Evolutionary conservation across 2,329 filamentous ascomycete genomes (phyloP), one percentile per base, ranked within the genome.

Genomic region (Chaetothyriales sp.): DNA sequence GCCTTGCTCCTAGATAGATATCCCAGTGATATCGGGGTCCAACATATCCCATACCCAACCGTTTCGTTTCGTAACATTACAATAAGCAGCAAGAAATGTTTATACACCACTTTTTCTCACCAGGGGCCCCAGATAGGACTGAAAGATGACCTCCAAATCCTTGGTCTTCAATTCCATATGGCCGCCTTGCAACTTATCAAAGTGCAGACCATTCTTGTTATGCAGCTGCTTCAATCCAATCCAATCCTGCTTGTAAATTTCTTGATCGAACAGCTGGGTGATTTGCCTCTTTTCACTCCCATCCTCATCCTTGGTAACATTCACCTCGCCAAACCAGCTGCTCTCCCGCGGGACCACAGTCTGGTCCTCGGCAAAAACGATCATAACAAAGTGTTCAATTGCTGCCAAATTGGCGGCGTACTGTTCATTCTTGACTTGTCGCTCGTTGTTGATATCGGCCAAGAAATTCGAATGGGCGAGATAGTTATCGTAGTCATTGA

Each of bases 401-500:
- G 62, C 67, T 6, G 74, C 75, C 46, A 98, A 59, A 63, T 90
- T 84, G 59, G 76, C 67, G 63, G 76, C 80, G 66, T 96, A 98
- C 10, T 70, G 74, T 36, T 68, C 61, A 61, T 88, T 95, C 77
- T 93, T 94, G 50, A 71, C 54, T 18, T 50, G 62, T 9, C 89
- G 77, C 76, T 98, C 92, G 66, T 96, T 96, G 69, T 98, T 98
- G 69, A 96, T 83, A 64, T 96, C 90, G 8, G 90, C 92, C 7
- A 98, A 73, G 67, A 93, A 95, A 65, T 89, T 90, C 60, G 85
- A 92, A 63, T 79, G 66, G 58, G 81, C 78, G 18, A 96, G 76
- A 64, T 96, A 98, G 26, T 73, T 68, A 0, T 80, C 77, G 65
- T 87, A 68, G 64, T 88, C 70, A 51, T 72, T 65, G 51, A 78